Percentiles rank a stretch among this genome's conserved stretches.
Evolutionary conservation across 2,329 filamentous ascomycete genomes (phyloP).

Genomic region (Aureobasidium sp.): DNA sequence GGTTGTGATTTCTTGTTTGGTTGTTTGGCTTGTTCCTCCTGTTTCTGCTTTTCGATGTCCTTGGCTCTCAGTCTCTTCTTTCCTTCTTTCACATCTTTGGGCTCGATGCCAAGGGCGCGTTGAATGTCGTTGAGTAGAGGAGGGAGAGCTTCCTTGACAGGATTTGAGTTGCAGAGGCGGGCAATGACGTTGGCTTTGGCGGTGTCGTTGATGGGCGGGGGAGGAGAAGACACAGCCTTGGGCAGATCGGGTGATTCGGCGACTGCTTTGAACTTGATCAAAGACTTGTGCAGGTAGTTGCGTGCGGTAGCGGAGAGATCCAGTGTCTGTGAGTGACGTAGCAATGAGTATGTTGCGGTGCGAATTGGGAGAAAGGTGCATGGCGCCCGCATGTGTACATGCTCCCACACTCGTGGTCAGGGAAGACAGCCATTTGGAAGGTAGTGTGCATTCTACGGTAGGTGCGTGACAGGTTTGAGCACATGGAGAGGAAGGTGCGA

Average conservation of each 20-base stretch:
- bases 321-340: slow-evolving; percentile 32
- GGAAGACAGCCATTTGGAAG: neutral
- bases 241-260: slow-evolving; percentile 42
- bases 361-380: neutral
- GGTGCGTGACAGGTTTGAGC: neutral
- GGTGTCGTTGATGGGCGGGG: slow-evolving; percentile 32
- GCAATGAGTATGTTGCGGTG: slow-evolving; percentile 1
- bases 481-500: neutral
- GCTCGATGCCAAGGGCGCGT: slow-evolving; percentile 28
- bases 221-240: slow-evolving; percentile 29
- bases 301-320: slow-evolving; percentile 42
- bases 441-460: neutral
- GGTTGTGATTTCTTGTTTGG: neutral
- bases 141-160: slow-evolving; percentile 46
- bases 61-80: slow-evolving; percentile 24
- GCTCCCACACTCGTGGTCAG: neutral
- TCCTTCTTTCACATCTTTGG: slow-evolving; percentile 15
- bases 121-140: slow-evolving; percentile 36
- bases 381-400: neutral
- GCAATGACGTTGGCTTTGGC: slow-evolving; percentile 50
- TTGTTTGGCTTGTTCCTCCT: neutral
- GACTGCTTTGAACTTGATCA: slow-evolving; percentile 49
- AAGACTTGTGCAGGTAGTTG: slow-evolving; percentile 47
- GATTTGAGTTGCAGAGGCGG: slow-evolving; percentile 50
- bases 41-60: slow-evolving; percentile 15